Conservation (phyloP, 2,329 filamentous ascomycete genomes). For the Cryphonectria carpinicola region DNA sequence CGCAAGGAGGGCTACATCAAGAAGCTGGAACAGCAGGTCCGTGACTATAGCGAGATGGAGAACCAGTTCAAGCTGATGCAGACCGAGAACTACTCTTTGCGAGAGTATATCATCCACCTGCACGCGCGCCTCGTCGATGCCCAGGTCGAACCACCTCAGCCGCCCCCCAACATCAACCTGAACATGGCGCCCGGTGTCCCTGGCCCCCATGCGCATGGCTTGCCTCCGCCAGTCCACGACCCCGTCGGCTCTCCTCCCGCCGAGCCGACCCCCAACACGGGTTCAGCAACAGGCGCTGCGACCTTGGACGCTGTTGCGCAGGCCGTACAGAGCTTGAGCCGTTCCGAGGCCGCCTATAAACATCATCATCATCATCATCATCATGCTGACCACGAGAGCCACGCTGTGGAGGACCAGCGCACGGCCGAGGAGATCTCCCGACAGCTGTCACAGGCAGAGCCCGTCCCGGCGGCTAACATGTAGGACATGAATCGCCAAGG, state of each 20-base stretch:
- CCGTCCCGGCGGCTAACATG: conserved; percentile 39
- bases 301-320: conserved; percentile 56
- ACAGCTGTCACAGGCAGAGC: conserved; percentile 51
- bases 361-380: background rate
- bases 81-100: conserved; percentile 84
- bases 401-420: conserved; percentile 46
- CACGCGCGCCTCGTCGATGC: conserved; percentile 85
- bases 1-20: conserved; percentile 98
- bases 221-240: conserved; percentile 16
- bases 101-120: conserved; percentile 90
- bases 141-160: conserved; percentile 81
- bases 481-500: conserved; percentile 31
- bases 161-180: conserved; percentile 79
- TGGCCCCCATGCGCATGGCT: conserved; percentile 15
- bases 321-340: conserved; percentile 41
- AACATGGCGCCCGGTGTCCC: conserved; percentile 33
- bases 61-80: conserved; percentile 80
- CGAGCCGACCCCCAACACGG: conserved; percentile 29
- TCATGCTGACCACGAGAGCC: conserved; percentile 35
- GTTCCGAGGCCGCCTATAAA: conserved; percentile 22
- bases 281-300: conserved; percentile 38
- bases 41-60: conserved; percentile 76
- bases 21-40: conserved; percentile 92
- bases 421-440: conserved; percentile 59
- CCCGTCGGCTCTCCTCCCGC: conserved; percentile 26